Evolutionary conservation across 129 eudicot species (phyloP).

Genomic region (Flaveria linearis): DNA sequence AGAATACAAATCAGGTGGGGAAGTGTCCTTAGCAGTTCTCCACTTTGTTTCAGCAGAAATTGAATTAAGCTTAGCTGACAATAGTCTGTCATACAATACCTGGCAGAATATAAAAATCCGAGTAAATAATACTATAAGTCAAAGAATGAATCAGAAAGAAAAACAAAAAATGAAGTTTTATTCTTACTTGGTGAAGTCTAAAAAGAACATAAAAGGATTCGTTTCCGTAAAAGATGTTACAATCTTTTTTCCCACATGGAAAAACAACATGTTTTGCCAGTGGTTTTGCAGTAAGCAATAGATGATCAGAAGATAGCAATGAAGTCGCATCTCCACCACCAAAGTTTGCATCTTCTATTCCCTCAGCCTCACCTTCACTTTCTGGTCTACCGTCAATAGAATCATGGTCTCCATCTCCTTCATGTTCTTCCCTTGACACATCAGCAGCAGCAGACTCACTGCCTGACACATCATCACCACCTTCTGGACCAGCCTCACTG

Average conservation of each 20-base stretch:
- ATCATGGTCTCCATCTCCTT: constrained; percentile 65
- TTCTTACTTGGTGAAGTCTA: constrained; percentile 87
- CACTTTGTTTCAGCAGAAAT: constrained; percentile 59
- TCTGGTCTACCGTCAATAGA: constrained; percentile 80
- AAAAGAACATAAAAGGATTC: constrained; percentile 78
- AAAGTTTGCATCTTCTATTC: constrained; percentile 53
- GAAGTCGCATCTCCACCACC: constrained; percentile 49
- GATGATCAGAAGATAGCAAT: constrained; percentile 52
- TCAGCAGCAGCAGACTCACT: constrained; percentile 93
- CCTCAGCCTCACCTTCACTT: constrained; percentile 92
- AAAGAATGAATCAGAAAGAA: not conserved
- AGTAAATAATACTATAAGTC: not conserved
- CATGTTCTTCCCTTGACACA: constrained; percentile 69
- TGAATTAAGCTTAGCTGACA: constrained; percentile 62
- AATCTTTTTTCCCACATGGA: constrained; percentile 45
- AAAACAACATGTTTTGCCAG: constrained; percentile 65
- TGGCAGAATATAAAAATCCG: constrained; percentile 26
- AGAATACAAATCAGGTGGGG: constrained; percentile 63
- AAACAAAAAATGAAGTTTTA: not conserved
- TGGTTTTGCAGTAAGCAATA: constrained; percentile 62
- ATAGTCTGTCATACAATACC: constrained; percentile 78
- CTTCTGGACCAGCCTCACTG: constrained; percentile 75
- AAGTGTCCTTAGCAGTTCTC: constrained; percentile 58
- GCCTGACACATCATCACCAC: constrained; percentile 77
- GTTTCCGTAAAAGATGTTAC: constrained; percentile 72